Evolutionary conservation across 805 yeast species (phyloP), one percentile per base, ranked within the genome.

Genomic region (Sugiyamaella chiloensis): DNA sequence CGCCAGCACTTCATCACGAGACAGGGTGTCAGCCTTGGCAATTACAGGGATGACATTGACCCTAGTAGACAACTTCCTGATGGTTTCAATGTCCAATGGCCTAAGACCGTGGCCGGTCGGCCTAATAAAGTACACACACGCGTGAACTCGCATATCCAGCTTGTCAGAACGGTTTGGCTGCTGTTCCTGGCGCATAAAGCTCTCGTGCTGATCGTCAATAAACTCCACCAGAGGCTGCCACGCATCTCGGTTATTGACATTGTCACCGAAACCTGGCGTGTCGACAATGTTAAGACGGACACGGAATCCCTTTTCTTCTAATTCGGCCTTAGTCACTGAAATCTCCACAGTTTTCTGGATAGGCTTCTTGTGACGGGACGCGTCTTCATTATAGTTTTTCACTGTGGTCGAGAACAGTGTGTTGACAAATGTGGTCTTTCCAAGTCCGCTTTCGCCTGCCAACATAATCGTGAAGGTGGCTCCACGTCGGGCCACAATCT

Each of bases 361-460:
- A n/a, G 64, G 70, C 48, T 61, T 62, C 42, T 62, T 67, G 65
- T 57, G 71, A 40, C 67, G 67, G 48, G 56, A 54, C 44, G 56
- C 54, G 56, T 71, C 60, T 61, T 74, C 76, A 56, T 65, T 56
- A 60, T 68, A 67, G 52, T 67, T 60, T 67, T 71, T 55, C 63
- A 64, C 44, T 65, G 69, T 44, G 1, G 82, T 67, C 39, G 83
- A 82, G 63, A 87, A 85, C 53, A 90, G 72, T 6, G 95, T 82
- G 71, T 90, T 87, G 40, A 54, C 50, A 19, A 56, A 51, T 7
- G 68, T 65, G 34, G 66, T 61, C 42, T 74, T 78, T 40, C 95
- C 96, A 44, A 86, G 73, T 2, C 96, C 96, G 43, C 85, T 73
- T 65, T 85, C 89, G 24, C 97, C 96, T 41, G 85, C 89, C 30